Base-by-base conservation (phyloP, 164 flowering plant genomes). In the Amborella trichopoda region DNA sequence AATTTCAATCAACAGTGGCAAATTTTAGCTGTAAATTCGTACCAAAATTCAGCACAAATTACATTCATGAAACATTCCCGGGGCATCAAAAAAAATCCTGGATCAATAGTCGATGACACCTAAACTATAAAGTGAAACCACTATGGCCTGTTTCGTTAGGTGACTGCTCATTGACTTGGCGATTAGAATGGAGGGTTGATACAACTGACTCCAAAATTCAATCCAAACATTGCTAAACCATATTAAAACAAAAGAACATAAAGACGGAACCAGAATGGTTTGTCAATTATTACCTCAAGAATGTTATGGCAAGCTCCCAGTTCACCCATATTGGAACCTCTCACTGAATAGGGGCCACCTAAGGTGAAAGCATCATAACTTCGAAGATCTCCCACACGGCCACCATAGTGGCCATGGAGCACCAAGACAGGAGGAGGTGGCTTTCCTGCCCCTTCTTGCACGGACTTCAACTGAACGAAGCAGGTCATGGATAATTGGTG, bases 281-380 rank as follows among this genome's bases (percentile, higher is more conserved):
- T 20, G 3, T 9, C 16, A 22, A 56, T 2, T 42, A 61, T 33
- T 72, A 93, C 99, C 97, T 88, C 99, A 21, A 93, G 74, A 30
- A 88, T 80, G 55, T 85, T 83, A 60, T 97, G 71, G 46, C 95
- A 94, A 41, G 99, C 99, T 24, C 99, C 99, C 13, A 93, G 63
- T 59, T 93, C 99, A 36, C 99, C 99, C 99, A 85, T 88, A 67
- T 85, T 93, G 63, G 85, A 93, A 43, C 99, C 99, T 51, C 97
- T 66, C 18, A 93, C 99, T 38, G 95, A 93, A 55, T 88, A 88
- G 3, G 99, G 97, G 12, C 97, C 99, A 1, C 97, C 99, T 33
- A 93, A 83, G n/a, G 93, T 74, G 60, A 93, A 93, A 28, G 97
- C 97, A 59, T 93, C 99, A 60, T 93, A 88, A 55, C 99, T 93